These are phyloP conservation scores for Trichopus zeylanicus DNA, from an alignment of 116 monocot species.

Conservation along the genomic window DNA sequence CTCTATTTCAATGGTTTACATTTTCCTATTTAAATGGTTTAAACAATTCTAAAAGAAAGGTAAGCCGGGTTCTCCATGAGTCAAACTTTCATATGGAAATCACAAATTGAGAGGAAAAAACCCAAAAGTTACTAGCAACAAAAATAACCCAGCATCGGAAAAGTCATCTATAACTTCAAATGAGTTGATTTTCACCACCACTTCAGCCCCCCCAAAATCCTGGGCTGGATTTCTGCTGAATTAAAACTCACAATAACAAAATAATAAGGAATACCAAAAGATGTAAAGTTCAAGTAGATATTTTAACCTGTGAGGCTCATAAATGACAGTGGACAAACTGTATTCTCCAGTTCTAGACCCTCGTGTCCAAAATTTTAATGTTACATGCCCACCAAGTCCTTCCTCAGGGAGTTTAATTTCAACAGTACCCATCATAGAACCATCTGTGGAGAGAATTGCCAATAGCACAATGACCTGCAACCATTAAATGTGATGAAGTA, in stretches of 20 bases:
- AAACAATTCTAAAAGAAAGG: too few relatives aligned
- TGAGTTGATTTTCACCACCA: too few relatives aligned
- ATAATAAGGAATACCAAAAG: background rate
- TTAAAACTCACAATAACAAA: background rate
- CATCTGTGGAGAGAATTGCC: slow-evolving; percentile 64
- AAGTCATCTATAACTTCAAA: too few relatives aligned
- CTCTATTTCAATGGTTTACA: too few relatives aligned
- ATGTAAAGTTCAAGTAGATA: background rate
- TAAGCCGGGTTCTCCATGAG: too few relatives aligned
- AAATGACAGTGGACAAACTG: slow-evolving; percentile 73
- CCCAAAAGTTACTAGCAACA: too few relatives aligned
- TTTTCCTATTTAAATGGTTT: too few relatives aligned
- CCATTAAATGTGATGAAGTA: background rate
- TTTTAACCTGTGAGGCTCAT: slow-evolving; percentile 90
- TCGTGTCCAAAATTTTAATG: slow-evolving; percentile 72
- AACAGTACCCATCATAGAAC: slow-evolving; percentile 74
- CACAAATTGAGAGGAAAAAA: too few relatives aligned
- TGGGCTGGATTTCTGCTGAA: too few relatives aligned
- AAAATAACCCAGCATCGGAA: too few relatives aligned
- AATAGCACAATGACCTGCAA: slow-evolving; percentile 58
- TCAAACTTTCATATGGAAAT: too few relatives aligned
- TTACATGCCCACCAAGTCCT: slow-evolving; percentile 65
- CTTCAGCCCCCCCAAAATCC: too few relatives aligned
- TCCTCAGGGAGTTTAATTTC: slow-evolving; percentile 87
- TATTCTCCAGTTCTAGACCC: slow-evolving; percentile 44